These are phyloP conservation scores for Kodamaea arcana DNA, from an alignment of 1,139 yeast species.

Conservation along the genomic window DNA sequence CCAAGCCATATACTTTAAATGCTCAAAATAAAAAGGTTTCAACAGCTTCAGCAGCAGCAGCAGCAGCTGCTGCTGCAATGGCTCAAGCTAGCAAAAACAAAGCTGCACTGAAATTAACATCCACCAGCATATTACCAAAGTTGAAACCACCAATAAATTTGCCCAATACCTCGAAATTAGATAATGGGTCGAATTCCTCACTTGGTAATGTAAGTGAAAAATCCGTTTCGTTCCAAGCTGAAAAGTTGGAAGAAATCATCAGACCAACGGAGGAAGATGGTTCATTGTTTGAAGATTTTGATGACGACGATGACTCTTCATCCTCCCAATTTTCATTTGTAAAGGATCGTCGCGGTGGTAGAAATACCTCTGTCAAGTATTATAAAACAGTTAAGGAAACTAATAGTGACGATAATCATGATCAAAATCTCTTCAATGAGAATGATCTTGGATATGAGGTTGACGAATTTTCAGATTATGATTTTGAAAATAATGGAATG, in stretches of 20 bases:
- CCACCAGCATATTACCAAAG: background rate
- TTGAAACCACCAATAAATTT: conserved; percentile 6
- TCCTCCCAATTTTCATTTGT: conserved; percentile 59
- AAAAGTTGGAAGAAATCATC: conserved; percentile 4
- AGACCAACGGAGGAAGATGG: conserved; percentile 6
- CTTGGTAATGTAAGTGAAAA: conserved; percentile 15
- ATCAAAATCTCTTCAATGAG: conserved; percentile 21
- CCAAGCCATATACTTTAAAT: conserved; percentile 6
- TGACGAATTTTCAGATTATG: conserved; percentile 39
- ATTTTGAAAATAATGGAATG: conserved; percentile 46
- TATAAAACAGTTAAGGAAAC: conserved; percentile 38
- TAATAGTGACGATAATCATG: conserved; percentile 10
- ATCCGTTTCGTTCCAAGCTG: conserved; percentile 14
- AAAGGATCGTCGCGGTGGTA: conserved; percentile 49
- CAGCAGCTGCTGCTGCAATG: conserved; percentile 9
- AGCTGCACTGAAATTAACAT: background rate
- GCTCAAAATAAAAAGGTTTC: background rate
- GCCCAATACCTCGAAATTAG: conserved; percentile 1
- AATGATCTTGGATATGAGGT: conserved; percentile 34
- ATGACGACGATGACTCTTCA: conserved; percentile 25
- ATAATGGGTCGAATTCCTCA: conserved; percentile 14
- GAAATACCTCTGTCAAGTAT: conserved; percentile 61
- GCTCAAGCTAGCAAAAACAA: conserved; percentile 2
- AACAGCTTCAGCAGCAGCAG: conserved; percentile 3
- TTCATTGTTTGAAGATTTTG: conserved; percentile 4